These are phyloP conservation scores for Breviolum minutum DNA, from an alignment of 73 alveolate genomes.

Conservation along the genomic window DNA sequence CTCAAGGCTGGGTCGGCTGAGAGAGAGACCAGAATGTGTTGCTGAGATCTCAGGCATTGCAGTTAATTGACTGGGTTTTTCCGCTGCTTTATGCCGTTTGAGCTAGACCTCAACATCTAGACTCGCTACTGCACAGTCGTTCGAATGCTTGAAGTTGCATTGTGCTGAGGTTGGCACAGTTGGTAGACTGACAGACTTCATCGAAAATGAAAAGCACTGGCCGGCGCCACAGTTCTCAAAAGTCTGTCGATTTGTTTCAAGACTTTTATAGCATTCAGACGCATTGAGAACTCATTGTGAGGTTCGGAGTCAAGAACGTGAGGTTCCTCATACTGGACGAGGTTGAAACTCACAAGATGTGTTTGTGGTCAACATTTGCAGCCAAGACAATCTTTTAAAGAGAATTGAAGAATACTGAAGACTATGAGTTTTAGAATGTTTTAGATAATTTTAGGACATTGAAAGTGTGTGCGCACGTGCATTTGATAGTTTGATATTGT, in stretches of 20 bases:
- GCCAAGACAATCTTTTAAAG: too few relatives aligned
- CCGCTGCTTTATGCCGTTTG: neutral
- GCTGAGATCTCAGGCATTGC: slow-evolving; percentile 23
- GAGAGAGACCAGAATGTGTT: slow-evolving; percentile 98
- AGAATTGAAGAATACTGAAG: too few relatives aligned
- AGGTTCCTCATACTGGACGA: slow-evolving; percentile 98
- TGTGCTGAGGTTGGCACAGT: slow-evolving; percentile 97
- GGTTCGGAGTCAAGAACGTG: slow-evolving; percentile 97
- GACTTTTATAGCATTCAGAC: too few relatives aligned
- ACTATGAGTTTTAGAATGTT: too few relatives aligned
- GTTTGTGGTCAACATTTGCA: neutral
- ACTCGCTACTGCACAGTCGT: too few relatives aligned
- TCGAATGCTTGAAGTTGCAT: neutral
- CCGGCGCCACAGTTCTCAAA: neutral
- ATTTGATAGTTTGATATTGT: too few relatives aligned
- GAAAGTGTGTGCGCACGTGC: too few relatives aligned
- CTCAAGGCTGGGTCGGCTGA: slow-evolving; percentile 97
- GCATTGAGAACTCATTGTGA: neutral
- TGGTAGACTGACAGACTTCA: slow-evolving; percentile 98
- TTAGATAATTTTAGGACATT: too few relatives aligned
- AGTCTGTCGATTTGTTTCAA: too few relatives aligned
- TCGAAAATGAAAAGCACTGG: slow-evolving; percentile 97
- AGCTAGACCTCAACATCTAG: too few relatives aligned
- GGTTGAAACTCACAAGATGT: slow-evolving; percentile 96
- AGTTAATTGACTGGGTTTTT: too few relatives aligned